Conservation (phyloP, 164 flowering plant species). For the Macadamia tetraphylla region DNA sequence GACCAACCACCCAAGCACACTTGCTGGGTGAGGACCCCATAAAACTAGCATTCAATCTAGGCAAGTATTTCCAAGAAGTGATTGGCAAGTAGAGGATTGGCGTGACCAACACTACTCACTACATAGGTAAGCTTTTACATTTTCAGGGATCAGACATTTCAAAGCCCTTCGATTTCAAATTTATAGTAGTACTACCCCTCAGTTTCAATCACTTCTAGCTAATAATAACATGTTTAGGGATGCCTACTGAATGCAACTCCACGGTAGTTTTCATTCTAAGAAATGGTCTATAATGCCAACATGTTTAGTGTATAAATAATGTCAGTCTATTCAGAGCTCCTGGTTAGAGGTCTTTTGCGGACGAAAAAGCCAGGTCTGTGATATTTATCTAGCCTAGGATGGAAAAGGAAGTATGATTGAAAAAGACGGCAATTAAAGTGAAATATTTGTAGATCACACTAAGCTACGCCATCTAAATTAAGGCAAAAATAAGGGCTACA, state of each 20-base stretch:
- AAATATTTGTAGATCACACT: background rate
- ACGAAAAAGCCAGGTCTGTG: too few species aligned
- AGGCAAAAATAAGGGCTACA: background rate
- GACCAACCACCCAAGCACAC: background rate
- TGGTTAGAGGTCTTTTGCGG: background rate
- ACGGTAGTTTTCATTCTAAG: background rate
- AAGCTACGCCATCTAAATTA: background rate
- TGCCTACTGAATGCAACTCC: background rate
- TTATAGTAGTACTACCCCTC: too few species aligned
- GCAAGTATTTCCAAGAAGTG: too few species aligned
- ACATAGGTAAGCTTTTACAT: too few species aligned
- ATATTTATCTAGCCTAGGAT: background rate
- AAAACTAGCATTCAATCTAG: too few species aligned
- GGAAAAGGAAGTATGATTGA: background rate
- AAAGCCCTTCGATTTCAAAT: too few species aligned
- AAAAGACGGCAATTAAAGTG: background rate
- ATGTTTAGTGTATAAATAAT: background rate
- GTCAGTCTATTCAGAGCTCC: too few species aligned
- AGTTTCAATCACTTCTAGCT: background rate
- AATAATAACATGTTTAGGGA: background rate
- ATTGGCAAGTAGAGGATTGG: too few species aligned
- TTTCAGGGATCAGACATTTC: too few species aligned
- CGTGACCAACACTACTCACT: too few species aligned
- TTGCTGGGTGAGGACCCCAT: too few species aligned
- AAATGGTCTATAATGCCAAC: background rate